Base-by-base conservation (phyloP, 371 early-diverging fungal species). In the Syncephalastrum racemosum region DNA sequence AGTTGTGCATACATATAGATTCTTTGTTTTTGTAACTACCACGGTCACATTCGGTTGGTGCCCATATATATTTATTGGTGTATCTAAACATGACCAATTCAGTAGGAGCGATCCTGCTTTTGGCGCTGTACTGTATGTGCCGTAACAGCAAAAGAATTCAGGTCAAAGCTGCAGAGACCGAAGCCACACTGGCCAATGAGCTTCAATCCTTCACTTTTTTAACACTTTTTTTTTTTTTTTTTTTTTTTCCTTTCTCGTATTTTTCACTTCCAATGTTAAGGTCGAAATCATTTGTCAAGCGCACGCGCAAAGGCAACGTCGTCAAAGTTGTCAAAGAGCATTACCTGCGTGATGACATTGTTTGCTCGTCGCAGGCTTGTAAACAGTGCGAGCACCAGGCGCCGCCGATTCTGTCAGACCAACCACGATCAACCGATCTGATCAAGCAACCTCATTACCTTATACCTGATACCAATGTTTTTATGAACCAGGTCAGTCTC, bases 291-390 rank as follows among this genome's bases (percentile, higher is more conserved):
- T 87, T 83, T 66, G 79, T 90, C 5, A 88, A 90, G 54, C 90
- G 90, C 64, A 94, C 91, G 31, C 82, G 85, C 62, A 86, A 88
- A 67, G 97, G 98, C 22, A 90, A 89, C 53, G 90, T 96, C 46
- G 83, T 94, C 54, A 93, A 92, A 64, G 91, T 96, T n/a, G 90
- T 96, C 59, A 90, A 90, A 67, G 97, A 98, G 67, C 96, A 96
- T 63, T 97, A 98, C 70, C 75, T 98, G 24, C 90, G 97, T 31
- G 96, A 97, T 69, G 98, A 98, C 68, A 93, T 98, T 45, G 73
- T 82, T 48, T 98, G 98, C 69, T 91, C 89, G 4, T 75, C 84
- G 0, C 60, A 71, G 16, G 66, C 69, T 1, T 94, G 93, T 64
- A 71, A 69, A 14, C 46, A 20, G 12, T 93, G 94, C 64, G 58